Base-by-base conservation (phyloP, 179 eudicot species). In the Nepenthes alata region DNA sequence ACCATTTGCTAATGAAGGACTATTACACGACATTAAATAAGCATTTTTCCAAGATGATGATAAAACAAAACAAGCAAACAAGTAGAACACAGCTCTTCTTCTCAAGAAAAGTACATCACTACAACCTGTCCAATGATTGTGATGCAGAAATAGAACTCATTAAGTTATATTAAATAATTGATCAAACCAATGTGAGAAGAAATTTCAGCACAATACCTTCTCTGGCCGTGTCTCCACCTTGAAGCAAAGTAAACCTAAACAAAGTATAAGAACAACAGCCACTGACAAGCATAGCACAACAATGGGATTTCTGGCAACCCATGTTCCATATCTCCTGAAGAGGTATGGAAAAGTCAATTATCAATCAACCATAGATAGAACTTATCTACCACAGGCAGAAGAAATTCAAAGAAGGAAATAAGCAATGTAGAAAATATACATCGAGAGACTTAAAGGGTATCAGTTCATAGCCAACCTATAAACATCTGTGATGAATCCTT, bases 201-300 rank as follows among this genome's bases (percentile, higher is more conserved):
- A 12, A 37, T 37, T 13, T 8, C 37, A 35, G 38, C 2, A 37
- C 9, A 37, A 55, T 6, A 93, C 98, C 98, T 93, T 93, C 70
- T 85, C 96, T 66, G 98, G 98, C 54, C 83, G 85, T 62, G 98
- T 93, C 85, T 93, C 98, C 12, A 93, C 98, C 74, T 80, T 53
- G 64, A 93, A 93, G 58, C 84, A 88, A 57, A 93, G 59, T 71
- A 89, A 82, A 54, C 98, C 98, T 56, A 93, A 70, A 75, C 86
- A 81, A 52, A 93, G 86, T 54, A 85, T 59, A 62, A 85, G 80
- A 79, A 89, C 87, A 63, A 85, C 68, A 37, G 66, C 81, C 66
- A 89, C 60, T 45, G 98, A 89, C 50, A 71, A 77, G 65, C 90
- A 85, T 71, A 93, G 67, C 55, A 89, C 94, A 69, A 85, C 68